Evolutionary conservation across 2,329 filamentous ascomycete species (phyloP), one percentile per base, ranked within the genome.

Genomic region (Lecanicillium sp.): DNA sequence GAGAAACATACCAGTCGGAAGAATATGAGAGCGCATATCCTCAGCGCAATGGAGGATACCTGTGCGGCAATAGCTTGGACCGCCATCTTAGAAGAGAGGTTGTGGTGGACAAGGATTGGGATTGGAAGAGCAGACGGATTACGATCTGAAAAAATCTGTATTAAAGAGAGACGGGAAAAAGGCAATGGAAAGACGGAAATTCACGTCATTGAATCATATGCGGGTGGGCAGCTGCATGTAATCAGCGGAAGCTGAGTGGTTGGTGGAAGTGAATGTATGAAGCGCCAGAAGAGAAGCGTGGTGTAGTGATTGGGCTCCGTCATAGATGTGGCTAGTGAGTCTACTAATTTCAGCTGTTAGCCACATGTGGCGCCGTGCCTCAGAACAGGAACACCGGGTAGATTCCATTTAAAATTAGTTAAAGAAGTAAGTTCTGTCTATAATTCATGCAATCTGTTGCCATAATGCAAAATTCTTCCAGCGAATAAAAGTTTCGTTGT

Each of bases 1-100:
- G n/a, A n/a, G n/a, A n/a, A n/a, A 61, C 65, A 6, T 51, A 68
- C 66, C 49, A 66, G 56, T 59, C 66, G 58, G 36, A 69, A 65
- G 49, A 68, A 68, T 12, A 66, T 12, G 26, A 67, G n/a, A 6
- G 64, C 55, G 26, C 53, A 63, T 57, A 67, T 58, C 54, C 67
- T 64, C 54, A 70, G 52, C n/a, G 60, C 58, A 30, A 62, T 56
- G 14, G 68, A 70, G 49, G 67, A 62, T 51, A 62, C 52, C 55
- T 61, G 62, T 29, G 67, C 60, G 35, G 62, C 49, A 10, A 50
- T 59, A 26, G 53, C 57, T 39, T 67, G 62, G 44, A 64, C 36
- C 29, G 59, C 56, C 63, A 66, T 66, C 30, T 44, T 55, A 51
- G 33, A 8, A 27, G 41, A 7, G 15, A 27, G 11, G 21, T 10